Base-by-base conservation (phyloP, 768 basidiomycete genomes). In the Collybiopsis confluens region DNA sequence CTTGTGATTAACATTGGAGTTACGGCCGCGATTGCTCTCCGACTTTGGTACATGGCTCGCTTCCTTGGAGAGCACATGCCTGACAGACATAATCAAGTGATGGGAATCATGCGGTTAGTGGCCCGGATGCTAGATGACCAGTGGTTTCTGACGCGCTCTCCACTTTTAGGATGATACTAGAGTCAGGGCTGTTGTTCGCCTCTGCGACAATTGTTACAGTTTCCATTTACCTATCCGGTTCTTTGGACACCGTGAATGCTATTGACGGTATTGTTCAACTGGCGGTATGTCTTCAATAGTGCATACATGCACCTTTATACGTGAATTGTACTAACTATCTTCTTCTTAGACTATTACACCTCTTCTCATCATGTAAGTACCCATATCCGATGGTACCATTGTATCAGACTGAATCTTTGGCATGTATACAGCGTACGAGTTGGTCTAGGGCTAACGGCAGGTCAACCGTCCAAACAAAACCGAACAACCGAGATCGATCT, bases 281-380 rank as follows among this genome's bases (percentile, higher is more conserved):
- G 9, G 52, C 52, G 11, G 52, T 53, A 53, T 30, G 41, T 20
- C 26, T 4, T 30, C 7, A 16, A 23, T 10, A 26, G 11, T 16
- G 21, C 18, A n/a, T 24, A 7, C 26, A 24, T 23, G 27, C 44
- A 28, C 1, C 23, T 6, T 28, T 4, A 7, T 33, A 28, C 33
- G 7, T 27, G n/a, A n/a, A n/a, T n/a, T n/a, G n/a, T n/a, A n/a
- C n/a, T n/a, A n/a, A n/a, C n/a, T n/a, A n/a, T n/a, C n/a, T n/a
- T n/a, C n/a, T n/a, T n/a, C n/a, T 15, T 3, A 53, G 52, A 53
- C 52, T 13, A 53, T 53, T 5, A 53, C 52, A 16, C 52, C 52
- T 21, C 41, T 53, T 28, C 41, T 53, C 27, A 53, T 53, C 24
- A 53, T 53, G 52, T 53, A 43, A 28, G 52, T n/a, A n/a, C n/a